phyloP scores from a whole-genome alignment of 225 moss, liverwort and hornwort genomes.

The Anthoceros angustus region DNA sequence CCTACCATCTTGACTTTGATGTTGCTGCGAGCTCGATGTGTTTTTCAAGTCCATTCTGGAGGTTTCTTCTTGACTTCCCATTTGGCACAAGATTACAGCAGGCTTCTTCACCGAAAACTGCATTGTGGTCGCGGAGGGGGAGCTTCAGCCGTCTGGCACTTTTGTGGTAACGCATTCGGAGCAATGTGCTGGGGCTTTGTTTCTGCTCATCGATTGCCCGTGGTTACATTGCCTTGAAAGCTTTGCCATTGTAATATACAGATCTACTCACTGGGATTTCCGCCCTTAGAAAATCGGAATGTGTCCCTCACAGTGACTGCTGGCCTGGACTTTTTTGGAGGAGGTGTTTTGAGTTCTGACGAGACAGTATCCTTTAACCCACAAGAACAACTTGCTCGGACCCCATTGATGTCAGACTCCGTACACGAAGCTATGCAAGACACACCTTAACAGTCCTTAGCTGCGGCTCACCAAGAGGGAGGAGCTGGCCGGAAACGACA shows the following conservation, averaged over 20 bases:
- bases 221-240: neutral
- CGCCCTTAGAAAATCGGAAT: conserved; percentile 77
- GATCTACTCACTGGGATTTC: conserved; percentile 78
- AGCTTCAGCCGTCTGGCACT: conserved; percentile 38
- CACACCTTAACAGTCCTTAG: conserved; percentile 14
- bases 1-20: conserved; percentile 11
- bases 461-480: conserved; percentile 29
- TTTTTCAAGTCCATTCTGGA: neutral
- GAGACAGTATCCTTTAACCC: conserved; percentile 33
- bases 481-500: conserved; percentile 46
- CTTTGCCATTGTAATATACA: conserved; percentile 7
- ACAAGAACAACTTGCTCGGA: neutral
- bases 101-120: conserved; percentile 95
- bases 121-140: conserved; percentile 80
- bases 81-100: conserved; percentile 54
- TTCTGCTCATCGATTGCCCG: neutral
- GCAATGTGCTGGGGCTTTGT: neutral
- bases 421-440: neutral
- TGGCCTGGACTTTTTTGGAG: conserved; percentile 41
- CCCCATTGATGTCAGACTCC: neutral
- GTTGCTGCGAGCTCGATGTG: conserved; percentile 11
- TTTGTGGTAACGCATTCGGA: conserved; percentile 32
- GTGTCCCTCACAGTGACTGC: conserved; percentile 53
- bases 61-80: conserved; percentile 4
- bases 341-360: conserved; percentile 20